Percentiles rank a stretch among this genome's conserved stretches.
Conservation (phyloP, 129 eudicot genomes). For the Artemisia tridentata region DNA sequence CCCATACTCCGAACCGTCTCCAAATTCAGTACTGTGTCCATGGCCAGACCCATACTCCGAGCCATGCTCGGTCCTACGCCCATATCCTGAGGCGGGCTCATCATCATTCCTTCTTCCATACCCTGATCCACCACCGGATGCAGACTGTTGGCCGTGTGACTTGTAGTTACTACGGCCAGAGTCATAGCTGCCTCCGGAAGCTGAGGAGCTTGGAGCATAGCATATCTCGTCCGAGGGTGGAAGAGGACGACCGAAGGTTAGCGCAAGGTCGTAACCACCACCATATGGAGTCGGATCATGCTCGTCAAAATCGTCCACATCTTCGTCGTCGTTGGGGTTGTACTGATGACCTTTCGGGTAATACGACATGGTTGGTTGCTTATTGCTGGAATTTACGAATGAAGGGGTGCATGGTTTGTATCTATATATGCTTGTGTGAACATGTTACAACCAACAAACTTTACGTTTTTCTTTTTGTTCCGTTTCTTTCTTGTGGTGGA, state of each 20-base stretch:
- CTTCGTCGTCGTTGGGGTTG: constrained; percentile 43
- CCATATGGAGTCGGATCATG: constrained; percentile 80
- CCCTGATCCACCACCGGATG: constrained; percentile 33
- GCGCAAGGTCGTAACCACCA: constrained; percentile 69
- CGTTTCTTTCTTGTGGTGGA: no score
- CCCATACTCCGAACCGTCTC: constrained; percentile 52
- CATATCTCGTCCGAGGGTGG: constrained; percentile 71
- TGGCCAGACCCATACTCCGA: constrained; percentile 53
- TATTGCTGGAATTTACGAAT: not conserved
- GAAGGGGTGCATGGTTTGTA: constrained; percentile 5
- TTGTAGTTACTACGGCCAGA: constrained; percentile 58
- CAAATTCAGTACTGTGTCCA: constrained; percentile 32
- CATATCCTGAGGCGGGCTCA: constrained; percentile 34
- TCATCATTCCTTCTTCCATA: constrained; percentile 40
- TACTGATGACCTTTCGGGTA: constrained; percentile 59
- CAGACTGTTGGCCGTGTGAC: constrained; percentile 52
- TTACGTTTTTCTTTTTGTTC: not conserved
- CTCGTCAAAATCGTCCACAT: constrained; percentile 67
- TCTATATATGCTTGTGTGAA: constrained; percentile 9
- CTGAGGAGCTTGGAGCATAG: constrained; percentile 45
- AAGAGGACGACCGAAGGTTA: constrained; percentile 73
- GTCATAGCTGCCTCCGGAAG: constrained; percentile 39
- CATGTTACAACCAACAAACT: constrained; percentile 2
- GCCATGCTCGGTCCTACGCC: constrained; percentile 28
- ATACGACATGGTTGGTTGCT: constrained; percentile 53